Conservation (phyloP, 306 rosid species). For the Casuarina equisetifolia region DNA sequence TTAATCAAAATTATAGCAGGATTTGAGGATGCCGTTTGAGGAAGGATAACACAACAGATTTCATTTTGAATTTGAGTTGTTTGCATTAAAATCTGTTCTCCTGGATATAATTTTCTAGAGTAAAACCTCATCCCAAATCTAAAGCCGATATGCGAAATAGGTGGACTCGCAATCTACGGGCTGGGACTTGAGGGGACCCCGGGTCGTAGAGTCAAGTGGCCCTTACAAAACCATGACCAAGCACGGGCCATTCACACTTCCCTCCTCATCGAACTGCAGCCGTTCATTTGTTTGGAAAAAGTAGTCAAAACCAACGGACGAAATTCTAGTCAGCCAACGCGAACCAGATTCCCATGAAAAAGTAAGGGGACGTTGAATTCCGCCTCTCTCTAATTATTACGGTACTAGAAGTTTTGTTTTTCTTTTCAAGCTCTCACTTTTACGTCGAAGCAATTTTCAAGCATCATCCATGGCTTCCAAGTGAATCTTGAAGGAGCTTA, state of each 20-base stretch:
- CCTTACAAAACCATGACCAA: neutral
- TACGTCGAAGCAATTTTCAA: slow-evolving; percentile 45
- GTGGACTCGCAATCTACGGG: too few species aligned
- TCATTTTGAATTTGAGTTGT: too few species aligned
- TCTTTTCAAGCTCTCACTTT: slow-evolving; percentile 13
- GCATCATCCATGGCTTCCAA: slow-evolving; percentile 71
- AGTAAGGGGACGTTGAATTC: slow-evolving; percentile 16
- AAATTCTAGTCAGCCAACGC: neutral
- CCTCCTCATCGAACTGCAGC: neutral
- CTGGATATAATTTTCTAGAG: too few species aligned
- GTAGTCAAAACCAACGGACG: slow-evolving; percentile 22
- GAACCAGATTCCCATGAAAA: slow-evolving; percentile 28
- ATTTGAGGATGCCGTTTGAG: too few species aligned
- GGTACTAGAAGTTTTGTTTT: neutral
- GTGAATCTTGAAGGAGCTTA: slow-evolving; percentile 88
- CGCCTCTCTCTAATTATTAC: neutral
- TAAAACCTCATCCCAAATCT: too few species aligned
- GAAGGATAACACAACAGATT: too few species aligned
- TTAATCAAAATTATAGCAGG: too few species aligned
- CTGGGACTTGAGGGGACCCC: neutral
- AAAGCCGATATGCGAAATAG: too few species aligned
- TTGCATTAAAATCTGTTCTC: too few species aligned
- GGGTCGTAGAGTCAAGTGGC: neutral
- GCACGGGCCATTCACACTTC: neutral
- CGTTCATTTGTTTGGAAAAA: neutral